Conservation (phyloP, 306 rosid genomes). For the cucumber (Cucumis sativus) region DNA sequence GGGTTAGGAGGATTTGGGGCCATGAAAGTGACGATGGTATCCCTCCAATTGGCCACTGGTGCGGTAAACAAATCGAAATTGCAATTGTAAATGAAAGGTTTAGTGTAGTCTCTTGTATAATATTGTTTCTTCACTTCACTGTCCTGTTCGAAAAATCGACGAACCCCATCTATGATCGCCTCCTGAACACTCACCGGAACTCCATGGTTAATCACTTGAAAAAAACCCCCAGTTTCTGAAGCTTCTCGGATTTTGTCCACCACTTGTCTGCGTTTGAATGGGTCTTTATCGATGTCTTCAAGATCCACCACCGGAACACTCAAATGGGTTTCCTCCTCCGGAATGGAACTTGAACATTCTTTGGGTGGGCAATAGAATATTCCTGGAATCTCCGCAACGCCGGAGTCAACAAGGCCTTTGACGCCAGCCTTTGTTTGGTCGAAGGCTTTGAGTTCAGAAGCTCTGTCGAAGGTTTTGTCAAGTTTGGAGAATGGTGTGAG, state of each 20-base stretch:
- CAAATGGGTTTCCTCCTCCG: not conserved
- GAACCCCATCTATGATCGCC: constrained; percentile 19
- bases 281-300: constrained; percentile 11
- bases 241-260: constrained; percentile 18
- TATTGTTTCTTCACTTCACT: constrained; percentile 17
- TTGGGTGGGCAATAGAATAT: constrained; percentile 17
- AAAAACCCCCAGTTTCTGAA: constrained; percentile 31
- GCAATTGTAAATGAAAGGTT: constrained; percentile 1
- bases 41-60: constrained; percentile 31
- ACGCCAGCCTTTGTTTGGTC: constrained; percentile 30
- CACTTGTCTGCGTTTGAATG: constrained; percentile 7
- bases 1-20: constrained; percentile 29
- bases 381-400: constrained; percentile 17
- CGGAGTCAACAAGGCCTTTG: constrained; percentile 26
- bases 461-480: not conserved
- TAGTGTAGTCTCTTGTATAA: not conserved
- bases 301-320: constrained; percentile 35
- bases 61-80: constrained; percentile 24
- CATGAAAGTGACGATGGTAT: constrained; percentile 9
- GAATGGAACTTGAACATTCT: not conserved
- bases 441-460: constrained; percentile 14
- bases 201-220: constrained; percentile 39
- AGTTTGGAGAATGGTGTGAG: not conserved
- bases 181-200: constrained; percentile 16
- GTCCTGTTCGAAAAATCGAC: constrained; percentile 28